Evolutionary conservation across 1,139 yeast genomes (phyloP), one percentile per base, ranked within the genome.

Genomic region (Magnusiomyces tetraspermus): DNA sequence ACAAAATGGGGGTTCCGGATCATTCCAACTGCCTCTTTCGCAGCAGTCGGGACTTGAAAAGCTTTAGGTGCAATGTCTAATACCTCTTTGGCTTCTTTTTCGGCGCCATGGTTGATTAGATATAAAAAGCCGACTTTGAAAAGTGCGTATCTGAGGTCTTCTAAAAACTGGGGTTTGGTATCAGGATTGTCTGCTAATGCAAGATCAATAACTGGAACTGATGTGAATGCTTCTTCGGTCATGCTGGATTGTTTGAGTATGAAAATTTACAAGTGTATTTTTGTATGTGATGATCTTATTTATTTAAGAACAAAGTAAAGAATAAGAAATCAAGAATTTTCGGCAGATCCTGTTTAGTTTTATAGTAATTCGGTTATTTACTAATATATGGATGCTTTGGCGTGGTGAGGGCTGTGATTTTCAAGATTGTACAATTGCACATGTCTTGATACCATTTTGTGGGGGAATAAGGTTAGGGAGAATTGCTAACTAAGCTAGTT

Each of bases 111-210:
- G 63, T 79, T 77, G 49, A 67, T 70, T 26, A 80, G 67, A 51
- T 81, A 73, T 51, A 82, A 70, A 63, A 82, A 82, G 3, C 88
- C 88, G 30, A 80, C 79, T 46, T 78, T 74, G 57, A 82, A 76
- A 46, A 81, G 67, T 0, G 85, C 85, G 60, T 77, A 66, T 48
- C 78, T 71, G 43, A 82, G 71, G 23, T 75, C 69, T 0, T 53
- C 59, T 21, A 81, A 69, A 55, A 82, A 74, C 60, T 70, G 66
- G 0, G 71, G 72, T 57, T 73, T 74, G 8, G 76, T 73, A 0
- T 57, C 62, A 1, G 77, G 71, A 55, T 72, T 64, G 28, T 65
- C 60, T 1, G 61, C 62, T 38, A 59, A 57, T 1, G 60, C 44
- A n/a, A 68, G 53, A 53, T 68, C 71, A 33, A 68, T 58, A n/a